These are phyloP conservation scores for Zea luxurians DNA, from an alignment of 176 grass and related monocot genomes.

Conservation along the genomic window DNA sequence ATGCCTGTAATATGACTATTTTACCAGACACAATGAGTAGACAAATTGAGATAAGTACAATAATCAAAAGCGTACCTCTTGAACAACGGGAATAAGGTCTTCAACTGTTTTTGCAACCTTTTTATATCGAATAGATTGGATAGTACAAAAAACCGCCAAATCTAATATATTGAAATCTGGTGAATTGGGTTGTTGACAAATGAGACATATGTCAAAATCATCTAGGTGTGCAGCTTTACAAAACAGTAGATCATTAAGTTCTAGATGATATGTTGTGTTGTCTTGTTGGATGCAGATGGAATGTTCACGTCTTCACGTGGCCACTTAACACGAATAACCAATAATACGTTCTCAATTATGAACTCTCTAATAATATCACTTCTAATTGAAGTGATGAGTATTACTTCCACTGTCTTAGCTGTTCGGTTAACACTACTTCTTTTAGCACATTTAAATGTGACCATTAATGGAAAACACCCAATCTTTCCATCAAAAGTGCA, in stretches of 20 bases:
- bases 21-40: too few species aligned
- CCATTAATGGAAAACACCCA: too few species aligned
- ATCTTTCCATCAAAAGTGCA: too few species aligned
- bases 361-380: background rate
- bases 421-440: background rate
- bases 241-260: background rate
- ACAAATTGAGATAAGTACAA: too few species aligned
- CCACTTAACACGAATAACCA: background rate
- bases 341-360: background rate
- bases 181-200: background rate
- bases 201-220: background rate
- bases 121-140: background rate
- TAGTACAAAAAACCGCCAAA: background rate
- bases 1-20: too few species aligned
- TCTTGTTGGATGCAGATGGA: background rate
- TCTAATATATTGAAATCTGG: background rate
- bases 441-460: background rate
- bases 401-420: background rate
- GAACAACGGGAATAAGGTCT: too few species aligned
- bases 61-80: too few species aligned
- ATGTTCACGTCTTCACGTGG: too few species aligned
- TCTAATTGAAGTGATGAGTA: background rate
- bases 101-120: background rate
- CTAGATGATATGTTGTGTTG: background rate
- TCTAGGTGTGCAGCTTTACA: too few species aligned